Conservation (phyloP, 73 alveolate genomes). For the Symbiodinium natans region DNA sequence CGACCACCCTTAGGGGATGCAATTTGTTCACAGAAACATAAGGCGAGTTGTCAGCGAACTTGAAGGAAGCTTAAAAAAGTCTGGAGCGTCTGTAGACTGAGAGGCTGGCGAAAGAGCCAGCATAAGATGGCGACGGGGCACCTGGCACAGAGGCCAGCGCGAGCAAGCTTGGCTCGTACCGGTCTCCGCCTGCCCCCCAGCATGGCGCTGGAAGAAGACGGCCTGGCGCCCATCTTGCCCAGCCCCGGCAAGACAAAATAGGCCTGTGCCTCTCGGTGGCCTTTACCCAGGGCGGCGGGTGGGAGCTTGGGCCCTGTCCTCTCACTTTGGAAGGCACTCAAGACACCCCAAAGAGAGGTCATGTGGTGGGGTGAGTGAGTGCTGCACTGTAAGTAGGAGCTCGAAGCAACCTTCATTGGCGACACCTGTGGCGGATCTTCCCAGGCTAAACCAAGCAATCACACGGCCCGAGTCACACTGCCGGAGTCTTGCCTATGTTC, state of each 20-base stretch:
- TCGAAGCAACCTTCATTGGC: not conserved
- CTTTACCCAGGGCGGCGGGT: not conserved
- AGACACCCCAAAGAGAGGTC: too few species aligned
- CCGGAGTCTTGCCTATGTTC: too few species aligned
- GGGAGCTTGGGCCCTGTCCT: conserved; percentile 6
- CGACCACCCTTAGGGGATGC: not conserved
- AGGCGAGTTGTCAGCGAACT: too few species aligned
- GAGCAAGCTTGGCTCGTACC: not conserved
- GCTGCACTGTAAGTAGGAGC: not conserved
- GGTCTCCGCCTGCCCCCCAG: not conserved
- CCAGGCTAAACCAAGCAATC: too few species aligned
- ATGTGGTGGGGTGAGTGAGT: too few species aligned
- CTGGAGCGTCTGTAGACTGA: not conserved
- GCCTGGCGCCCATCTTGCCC: too few species aligned
- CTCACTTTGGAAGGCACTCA: too few species aligned
- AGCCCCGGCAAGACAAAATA: too few species aligned
- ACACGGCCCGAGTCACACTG: too few species aligned
- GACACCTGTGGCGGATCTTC: not conserved
- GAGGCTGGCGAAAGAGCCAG: not conserved
- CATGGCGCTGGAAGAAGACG: not conserved
- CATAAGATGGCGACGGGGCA: not conserved
- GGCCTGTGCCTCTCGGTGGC: too few species aligned
- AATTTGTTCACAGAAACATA: not conserved
- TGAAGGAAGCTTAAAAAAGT: too few species aligned
- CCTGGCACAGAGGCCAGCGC: not conserved